Base-by-base conservation (phyloP, 257 asterid genomes). In the Solanum bulbocastanum region DNA sequence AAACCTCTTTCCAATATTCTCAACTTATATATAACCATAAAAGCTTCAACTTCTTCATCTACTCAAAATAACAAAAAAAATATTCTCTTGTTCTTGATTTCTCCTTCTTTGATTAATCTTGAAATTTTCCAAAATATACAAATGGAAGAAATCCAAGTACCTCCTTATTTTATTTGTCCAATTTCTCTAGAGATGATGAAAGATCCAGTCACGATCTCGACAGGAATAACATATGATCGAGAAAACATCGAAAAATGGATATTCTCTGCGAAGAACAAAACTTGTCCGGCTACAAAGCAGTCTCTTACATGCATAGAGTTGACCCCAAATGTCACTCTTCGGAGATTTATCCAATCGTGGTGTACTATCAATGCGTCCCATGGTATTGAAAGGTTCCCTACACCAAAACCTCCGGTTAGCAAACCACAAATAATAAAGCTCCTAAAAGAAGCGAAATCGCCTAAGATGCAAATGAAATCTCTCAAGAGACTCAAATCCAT, bases 171-270 rank as follows among this genome's bases (percentile, higher is more conserved):
- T n/a, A 88, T 96, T 9, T 96, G 99, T 83, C 99, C 98, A 4
- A 96, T 96, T 22, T 90, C 95, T 0, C 90, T 96, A 7, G 91
- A 94, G 65, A 93, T 95, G 73, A 96, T 96, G 99, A 93, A 93
- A 88, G 99, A 95, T 33, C 99, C 99, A 0, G 98, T 96, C 8
- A 93, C 94, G 0, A 32, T 92, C 88, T 66, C 94, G 1, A 94
- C 98, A 13, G 99, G 99, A 36, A 95, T 95, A 35, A 94, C 98
- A 66, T 96, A 94, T 87, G 99, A 96, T 87, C 88, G 99, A 16
- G 94, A 92, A 30, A 90, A 91, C 92, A 96, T 96, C 87, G 98
- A 96, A 75, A 93, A 87, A 76, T 96, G 99, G 99, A 52, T 95
- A 3, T 93, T 95, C n/a, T n/a, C n/a, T n/a, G n/a, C n/a, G n/a